These are phyloP conservation scores for Penicillium soppii DNA, from an alignment of 495 filamentous ascomycete genomes.

Conservation along the genomic window DNA sequence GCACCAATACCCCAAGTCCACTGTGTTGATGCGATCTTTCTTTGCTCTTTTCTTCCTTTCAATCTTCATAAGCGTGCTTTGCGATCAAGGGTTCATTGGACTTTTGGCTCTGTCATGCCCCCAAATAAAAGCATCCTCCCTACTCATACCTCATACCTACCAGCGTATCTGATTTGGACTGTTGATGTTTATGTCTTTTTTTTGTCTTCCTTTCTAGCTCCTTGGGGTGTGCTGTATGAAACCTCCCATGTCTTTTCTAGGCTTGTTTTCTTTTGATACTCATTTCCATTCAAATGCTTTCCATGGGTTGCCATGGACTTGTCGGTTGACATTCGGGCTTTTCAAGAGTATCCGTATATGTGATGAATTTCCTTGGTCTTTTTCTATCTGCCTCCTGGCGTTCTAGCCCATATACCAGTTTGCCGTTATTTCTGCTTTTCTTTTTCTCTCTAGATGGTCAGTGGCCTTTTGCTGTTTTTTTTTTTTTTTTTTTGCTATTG, in stretches of 20 bases:
- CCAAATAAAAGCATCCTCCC: slow-evolving; percentile 46
- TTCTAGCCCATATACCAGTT: slow-evolving; percentile 37
- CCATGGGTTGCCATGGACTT: slow-evolving; percentile 16
- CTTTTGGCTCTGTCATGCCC: slow-evolving; percentile 36
- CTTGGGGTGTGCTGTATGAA: slow-evolving; percentile 26
- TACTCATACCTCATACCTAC: too few species aligned
- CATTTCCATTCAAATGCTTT: slow-evolving; percentile 16
- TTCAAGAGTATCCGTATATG: slow-evolving; percentile 28
- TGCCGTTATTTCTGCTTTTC: slow-evolving; percentile 17
- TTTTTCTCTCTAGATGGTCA: slow-evolving; percentile 2
- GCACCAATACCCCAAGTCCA: slow-evolving; percentile 52
- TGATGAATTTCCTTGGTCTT: slow-evolving; percentile 24
- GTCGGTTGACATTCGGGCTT: slow-evolving; percentile 20
- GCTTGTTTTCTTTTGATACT: slow-evolving; percentile 18
- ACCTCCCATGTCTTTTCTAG: slow-evolving; percentile 21
- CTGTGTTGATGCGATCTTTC: slow-evolving; percentile 39
- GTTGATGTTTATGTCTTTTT: slow-evolving; percentile 23
- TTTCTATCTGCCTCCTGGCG: slow-evolving; percentile 23
- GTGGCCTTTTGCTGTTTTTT: not conserved
- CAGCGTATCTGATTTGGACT: slow-evolving; percentile 12
- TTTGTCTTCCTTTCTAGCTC: slow-evolving; percentile 30
- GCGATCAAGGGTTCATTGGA: slow-evolving; percentile 35
- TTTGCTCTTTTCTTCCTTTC: slow-evolving; percentile 14
- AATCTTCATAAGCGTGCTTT: slow-evolving; percentile 27
- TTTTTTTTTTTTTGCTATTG: slow-evolving; percentile 5